Percentiles rank a stretch among this genome's conserved stretches.
Conservation (phyloP, 225 moss, liverwort and hornwort species). For the Pleurozium schreberi region DNA sequence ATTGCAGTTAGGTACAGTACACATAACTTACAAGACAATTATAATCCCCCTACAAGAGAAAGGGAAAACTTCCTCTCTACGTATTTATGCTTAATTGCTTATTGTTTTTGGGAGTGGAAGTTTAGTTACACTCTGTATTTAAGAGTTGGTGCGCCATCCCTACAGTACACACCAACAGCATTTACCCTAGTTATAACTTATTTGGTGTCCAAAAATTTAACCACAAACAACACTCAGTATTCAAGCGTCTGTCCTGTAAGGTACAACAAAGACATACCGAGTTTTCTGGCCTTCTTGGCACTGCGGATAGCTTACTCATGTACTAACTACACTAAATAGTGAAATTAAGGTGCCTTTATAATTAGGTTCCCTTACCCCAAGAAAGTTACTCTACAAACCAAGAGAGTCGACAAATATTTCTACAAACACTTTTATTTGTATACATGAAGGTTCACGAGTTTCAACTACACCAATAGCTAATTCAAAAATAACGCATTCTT, state of each 20-base stretch:
- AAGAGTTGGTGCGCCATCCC: not conserved
- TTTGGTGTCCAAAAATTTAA: not conserved
- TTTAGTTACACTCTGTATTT: not conserved
- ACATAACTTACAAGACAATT: not conserved
- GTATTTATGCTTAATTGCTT: no score
- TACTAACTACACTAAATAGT: not conserved
- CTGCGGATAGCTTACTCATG: not conserved
- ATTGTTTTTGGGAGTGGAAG: not conserved
- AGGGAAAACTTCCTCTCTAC: not conserved
- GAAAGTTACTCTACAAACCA: no score
- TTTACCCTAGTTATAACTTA: no score
- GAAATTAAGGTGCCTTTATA: no score
- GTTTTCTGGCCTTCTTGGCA: not conserved
- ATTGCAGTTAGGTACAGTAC: not conserved
- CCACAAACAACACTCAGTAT: not conserved
- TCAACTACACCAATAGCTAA: no score
- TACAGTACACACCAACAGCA: no score
- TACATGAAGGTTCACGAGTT: no score
- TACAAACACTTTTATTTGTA: no score
- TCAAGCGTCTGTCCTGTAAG: not conserved
- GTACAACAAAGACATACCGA: not conserved
- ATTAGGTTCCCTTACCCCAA: no score
- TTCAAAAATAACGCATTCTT: no score
- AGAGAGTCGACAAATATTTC: no score
- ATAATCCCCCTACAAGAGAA: not conserved